These are phyloP conservation scores for Pleurotus giganteus DNA, from an alignment of 768 basidiomycete species.

Conservation along the genomic window DNA sequence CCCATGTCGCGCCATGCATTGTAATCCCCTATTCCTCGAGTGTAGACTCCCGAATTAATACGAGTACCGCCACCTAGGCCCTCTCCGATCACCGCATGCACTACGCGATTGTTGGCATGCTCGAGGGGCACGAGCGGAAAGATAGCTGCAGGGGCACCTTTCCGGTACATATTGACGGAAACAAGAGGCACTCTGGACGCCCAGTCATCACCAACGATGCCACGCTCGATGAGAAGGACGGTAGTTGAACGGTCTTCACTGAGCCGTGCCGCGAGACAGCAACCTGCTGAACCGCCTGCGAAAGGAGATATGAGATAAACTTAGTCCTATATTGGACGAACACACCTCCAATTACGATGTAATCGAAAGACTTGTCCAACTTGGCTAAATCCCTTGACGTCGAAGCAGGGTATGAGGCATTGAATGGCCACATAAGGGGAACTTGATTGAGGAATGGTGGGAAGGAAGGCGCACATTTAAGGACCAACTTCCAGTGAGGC, in stretches of 20 bases:
- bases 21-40: not conserved
- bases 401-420: not conserved
- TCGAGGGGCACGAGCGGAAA: not conserved
- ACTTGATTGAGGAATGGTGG: not conserved
- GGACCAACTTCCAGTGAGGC: too few species aligned
- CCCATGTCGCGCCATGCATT: not conserved
- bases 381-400: not conserved
- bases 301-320: too few species aligned
- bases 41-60: not conserved
- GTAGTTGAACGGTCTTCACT: slow-evolving; percentile 12
- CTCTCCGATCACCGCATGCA: not conserved
- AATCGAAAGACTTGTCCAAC: not conserved
- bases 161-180: not conserved
- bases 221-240: slow-evolving; percentile 13
- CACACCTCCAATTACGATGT: not conserved
- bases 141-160: not conserved
- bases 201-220: not conserved
- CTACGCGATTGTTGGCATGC: not conserved
- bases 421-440: not conserved
- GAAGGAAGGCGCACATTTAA: too few species aligned
- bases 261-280: slow-evolving; percentile 13
- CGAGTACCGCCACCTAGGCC: not conserved
- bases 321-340: too few species aligned
- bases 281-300: slow-evolving; percentile 11
- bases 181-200: not conserved